Evolutionary conservation across 768 basidiomycete genomes (phyloP), one percentile per base, ranked within the genome.

Genomic region (Roridomyces roridus): DNA sequence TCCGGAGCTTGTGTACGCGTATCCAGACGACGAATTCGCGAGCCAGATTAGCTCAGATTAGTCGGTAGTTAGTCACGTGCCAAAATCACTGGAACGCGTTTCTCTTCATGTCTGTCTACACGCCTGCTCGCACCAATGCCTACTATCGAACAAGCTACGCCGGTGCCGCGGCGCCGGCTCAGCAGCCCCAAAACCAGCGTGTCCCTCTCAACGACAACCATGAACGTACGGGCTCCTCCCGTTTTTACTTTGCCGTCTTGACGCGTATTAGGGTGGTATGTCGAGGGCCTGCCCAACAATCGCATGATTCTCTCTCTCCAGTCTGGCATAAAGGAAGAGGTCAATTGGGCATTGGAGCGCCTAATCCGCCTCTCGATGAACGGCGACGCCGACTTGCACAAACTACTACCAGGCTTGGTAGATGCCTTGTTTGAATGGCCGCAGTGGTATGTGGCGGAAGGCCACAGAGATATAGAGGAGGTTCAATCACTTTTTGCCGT

Each of bases 401-500:
- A 78, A 29, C 86, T 92, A 29, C 86, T 92, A 46, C 89, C 92
- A 0, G 93, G 93, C 9, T 77, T 96, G 37, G 84, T 91, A 23
- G 89, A 94, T 64, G 89, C 88, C 6, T 77, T 98, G 20, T 89
- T 94, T 57, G 90, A 89, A 67, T 94, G 90, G 89, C 94, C 95
- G 3, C 87, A 91, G 67, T 90, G 87, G 87, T 96, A 91, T 69
- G 78, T 86, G 46, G 77, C 69, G 3, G 83, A 86, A 60, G 87
- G 88, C n/a, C 76, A 82, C 64, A 78, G 78, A 60, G 70, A 74
- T 52, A 68, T 69, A 28, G 72, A 75, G 42, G 79, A 82, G 23
- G 66, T 68, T 31, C 61, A 75, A 28, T 50, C 72, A 9, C 71
- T 92, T 34, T 93, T 92, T 60, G 82, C 88, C 24, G 67, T 80